Base-by-base conservation (phyloP, 371 early-diverging fungal genomes). In the Fennellomyces sp. region DNA sequence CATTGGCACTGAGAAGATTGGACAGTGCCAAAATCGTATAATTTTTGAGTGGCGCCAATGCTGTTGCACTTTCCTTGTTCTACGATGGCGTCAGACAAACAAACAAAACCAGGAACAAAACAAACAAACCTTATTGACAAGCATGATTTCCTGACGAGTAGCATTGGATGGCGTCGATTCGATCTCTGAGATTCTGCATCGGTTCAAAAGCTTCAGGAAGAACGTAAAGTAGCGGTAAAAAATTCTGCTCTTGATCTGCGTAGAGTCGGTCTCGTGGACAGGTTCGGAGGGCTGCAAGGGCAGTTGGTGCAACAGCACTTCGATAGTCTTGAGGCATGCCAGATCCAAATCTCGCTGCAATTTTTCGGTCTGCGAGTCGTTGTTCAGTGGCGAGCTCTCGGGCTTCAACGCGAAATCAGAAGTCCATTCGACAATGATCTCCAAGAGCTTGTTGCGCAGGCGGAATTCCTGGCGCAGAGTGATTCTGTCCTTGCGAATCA, bases 151-250 rank as follows among this genome's bases (percentile, higher is more conserved):
- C 25, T 56, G 60, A 30, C 60, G 56, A 15, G 58, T 48, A 27
- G 55, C 27, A 26, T 41, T 38, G 8, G 38, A 49, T 19, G 63
- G 42, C 42, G 21, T 53, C 12, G 64, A 41, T 45, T 65, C 64
- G 12, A 62, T 62, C 56, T 65, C 89, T 17, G 85, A 78, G 30
- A 89, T 79, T 52, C 92, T 80, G 68, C 93, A 94, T 61, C 92
- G 86, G 63, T 90, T 92, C 52, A 96, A 72, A 21, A 95, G 76
- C 58, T 92, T 92, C 51, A 97, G 71, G 69, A 96, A 95, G 73
- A 95, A 95, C 29, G 87, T 81, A 69, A 95, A 91, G 72, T 95
- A 94, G 35, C 91, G 88, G 71, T 87, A 90, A 67, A 95, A 96
- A 5, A 93, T 82, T 41, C 88, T 75, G 41, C 88, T 85, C 49